Base-by-base conservation (phyloP, 1,284 basidiomycete genomes). In the Ustilago shanxiensis region DNA sequence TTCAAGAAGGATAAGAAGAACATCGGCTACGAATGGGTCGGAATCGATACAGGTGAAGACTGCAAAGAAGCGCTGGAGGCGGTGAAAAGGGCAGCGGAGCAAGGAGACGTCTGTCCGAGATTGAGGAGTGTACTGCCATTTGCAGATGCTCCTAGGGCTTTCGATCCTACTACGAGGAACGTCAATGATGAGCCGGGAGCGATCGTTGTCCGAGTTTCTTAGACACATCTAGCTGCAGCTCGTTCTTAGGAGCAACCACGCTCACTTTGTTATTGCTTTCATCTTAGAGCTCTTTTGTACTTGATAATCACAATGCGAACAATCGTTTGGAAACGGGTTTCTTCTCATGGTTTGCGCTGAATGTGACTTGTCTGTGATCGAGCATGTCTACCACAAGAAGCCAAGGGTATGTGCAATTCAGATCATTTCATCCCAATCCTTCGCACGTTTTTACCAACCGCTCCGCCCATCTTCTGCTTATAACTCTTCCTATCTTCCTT, bases 1-100 rank as follows among this genome's bases (percentile, higher is more conserved):
- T 85, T 87, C 73, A 86, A 86, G 61, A 87, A 87, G 69, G 86
- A 86, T 77, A 84, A 84, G 75, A 87, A 87, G 66, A 79, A 81
- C 24, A 80, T 87, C 26, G 77, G 81, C 2, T 87, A 87, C 74
- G 87, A 86, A 54, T 86, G 83, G 85, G 72, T 83, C 29, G 83
- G 85, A 22, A 64, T 75, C 37, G 83, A 84, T 29, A 69, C 69
- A 13, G 77, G 71, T 22, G 78, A 83, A 35, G 83, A 85, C 52
- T 80, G 75, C 56, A 72, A 76, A 29, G 67, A 80, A 54, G 85
- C 83, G 16, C 66, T 86, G 28, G 84, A 85, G 66, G 72, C 79
- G 10, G 79, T 86, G 16, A 76, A 76, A 55, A 26, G 35, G 11
- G 85, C 83, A 7, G 85, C 83, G 0, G 79, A 84, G 62, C 45